These are phyloP conservation scores for Colletotrichum tropicale DNA, from an alignment of 2,329 filamentous ascomycete genomes.

Conservation along the genomic window DNA sequence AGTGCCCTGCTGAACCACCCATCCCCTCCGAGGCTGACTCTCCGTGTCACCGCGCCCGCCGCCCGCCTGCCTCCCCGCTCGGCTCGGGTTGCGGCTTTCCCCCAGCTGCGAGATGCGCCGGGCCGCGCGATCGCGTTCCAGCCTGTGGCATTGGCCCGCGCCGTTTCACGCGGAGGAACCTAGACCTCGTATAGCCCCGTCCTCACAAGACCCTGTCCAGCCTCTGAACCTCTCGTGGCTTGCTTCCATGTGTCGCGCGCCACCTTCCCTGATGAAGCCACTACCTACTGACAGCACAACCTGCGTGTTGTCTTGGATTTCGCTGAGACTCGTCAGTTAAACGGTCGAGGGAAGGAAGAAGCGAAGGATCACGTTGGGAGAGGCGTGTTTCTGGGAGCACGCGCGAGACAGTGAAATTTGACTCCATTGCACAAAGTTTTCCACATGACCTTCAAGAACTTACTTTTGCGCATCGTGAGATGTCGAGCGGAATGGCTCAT, in stretches of 20 bases:
- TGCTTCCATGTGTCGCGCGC: not conserved
- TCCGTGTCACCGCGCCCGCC: slow-evolving; percentile 1
- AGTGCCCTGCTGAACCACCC: not conserved
- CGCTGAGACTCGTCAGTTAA: not conserved
- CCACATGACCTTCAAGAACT: slow-evolving; percentile 3
- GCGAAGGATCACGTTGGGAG: not conserved
- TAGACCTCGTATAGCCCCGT: not conserved
- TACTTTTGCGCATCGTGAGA: not conserved
- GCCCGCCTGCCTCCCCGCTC: not conserved
- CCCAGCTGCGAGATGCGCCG: slow-evolving; percentile 5
- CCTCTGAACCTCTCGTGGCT: not conserved
- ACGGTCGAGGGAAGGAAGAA: not conserved
- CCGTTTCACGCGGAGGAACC: not conserved
- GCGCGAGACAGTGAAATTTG: not conserved
- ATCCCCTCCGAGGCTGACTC: not conserved
- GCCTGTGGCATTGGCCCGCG: not conserved
- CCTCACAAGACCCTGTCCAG: not conserved
- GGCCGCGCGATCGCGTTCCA: slow-evolving; percentile 10
- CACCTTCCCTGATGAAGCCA: not conserved
- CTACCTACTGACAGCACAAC: not conserved
- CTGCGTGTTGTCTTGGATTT: not conserved
- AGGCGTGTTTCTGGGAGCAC: not conserved
- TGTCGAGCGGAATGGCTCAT: not conserved
- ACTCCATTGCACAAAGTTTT: slow-evolving; percentile 5
- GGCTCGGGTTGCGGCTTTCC: slow-evolving; percentile 3